Conservation (phyloP, 768 basidiomycete genomes). For the Hydnum rufescens region DNA sequence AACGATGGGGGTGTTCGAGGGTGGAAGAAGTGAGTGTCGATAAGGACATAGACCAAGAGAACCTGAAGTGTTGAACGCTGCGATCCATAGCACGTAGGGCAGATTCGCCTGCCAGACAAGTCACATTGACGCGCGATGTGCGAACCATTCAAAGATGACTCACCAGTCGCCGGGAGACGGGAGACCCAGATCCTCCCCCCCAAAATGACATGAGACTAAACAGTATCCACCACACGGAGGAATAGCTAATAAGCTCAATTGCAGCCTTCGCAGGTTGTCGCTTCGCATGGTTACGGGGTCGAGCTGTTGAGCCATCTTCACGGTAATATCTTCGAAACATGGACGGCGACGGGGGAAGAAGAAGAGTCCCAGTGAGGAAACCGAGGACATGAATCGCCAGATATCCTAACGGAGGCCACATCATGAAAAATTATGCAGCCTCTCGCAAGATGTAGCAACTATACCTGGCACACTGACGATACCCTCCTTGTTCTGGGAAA, state of each 20-base stretch:
- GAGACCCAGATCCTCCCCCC: conserved; percentile 14
- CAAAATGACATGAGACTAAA: conserved; percentile 19
- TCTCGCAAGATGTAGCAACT: not conserved
- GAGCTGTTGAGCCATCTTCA: not conserved
- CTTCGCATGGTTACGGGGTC: not conserved
- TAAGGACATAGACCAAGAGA: conserved; percentile 53
- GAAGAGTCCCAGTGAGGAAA: conserved; percentile 54
- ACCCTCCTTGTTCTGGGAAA: conserved; percentile 85
- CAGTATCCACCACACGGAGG: conserved; percentile 57
- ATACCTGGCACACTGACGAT: conserved; percentile 59
- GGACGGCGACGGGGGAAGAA: conserved; percentile 61
- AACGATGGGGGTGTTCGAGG: conserved; percentile 23
- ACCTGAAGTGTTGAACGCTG: conserved; percentile 75
- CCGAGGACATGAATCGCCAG: conserved; percentile 79
- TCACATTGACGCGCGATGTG: not conserved
- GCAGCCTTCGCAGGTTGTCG: conserved; percentile 36
- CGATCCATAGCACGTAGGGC: conserved; percentile 75
- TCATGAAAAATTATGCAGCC: not conserved
- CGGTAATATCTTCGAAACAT: conserved; percentile 29
- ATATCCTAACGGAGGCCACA: conserved; percentile 37
- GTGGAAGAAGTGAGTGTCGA: conserved; percentile 46
- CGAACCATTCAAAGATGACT: conserved; percentile 13
- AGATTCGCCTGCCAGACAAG: conserved; percentile 46
- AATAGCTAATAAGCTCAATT: conserved; percentile 56
- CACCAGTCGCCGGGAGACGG: conserved; percentile 43